Evolutionary conservation across 805 yeast genomes (phyloP).

Genomic region (Saturnispora sanitii): DNA sequence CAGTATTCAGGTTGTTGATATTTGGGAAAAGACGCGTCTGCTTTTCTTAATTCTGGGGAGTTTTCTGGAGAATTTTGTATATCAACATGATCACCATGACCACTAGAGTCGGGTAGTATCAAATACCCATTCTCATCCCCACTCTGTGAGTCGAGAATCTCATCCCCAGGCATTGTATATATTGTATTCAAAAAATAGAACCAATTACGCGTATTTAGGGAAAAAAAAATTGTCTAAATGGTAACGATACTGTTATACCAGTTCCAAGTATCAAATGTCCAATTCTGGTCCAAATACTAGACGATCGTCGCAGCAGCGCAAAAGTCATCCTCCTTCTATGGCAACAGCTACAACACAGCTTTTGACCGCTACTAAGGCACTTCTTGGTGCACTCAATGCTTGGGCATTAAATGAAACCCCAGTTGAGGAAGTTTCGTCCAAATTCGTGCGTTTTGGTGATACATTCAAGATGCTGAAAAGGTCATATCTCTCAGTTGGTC

Average conservation of each 20-base stretch:
- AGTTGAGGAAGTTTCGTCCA: conserved; percentile 79
- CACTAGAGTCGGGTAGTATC: not conserved
- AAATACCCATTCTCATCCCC: not conserved
- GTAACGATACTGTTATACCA: not conserved
- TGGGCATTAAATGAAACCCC: conserved; percentile 82
- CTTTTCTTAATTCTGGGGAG: too few species aligned
- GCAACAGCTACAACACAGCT: conserved; percentile 47
- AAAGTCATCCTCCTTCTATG: conserved; percentile 48
- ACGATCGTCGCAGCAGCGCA: conserved; percentile 6
- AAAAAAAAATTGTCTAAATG: not conserved
- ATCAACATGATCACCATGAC: not conserved
- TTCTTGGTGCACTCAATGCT: conserved; percentile 74
- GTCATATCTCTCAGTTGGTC: conserved; percentile 69
- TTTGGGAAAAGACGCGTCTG: too few species aligned
- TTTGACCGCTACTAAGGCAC: conserved; percentile 78
- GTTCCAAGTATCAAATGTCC: conserved; percentile 2
- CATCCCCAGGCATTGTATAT: not conserved
- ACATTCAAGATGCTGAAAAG: conserved; percentile 82
- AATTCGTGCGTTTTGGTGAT: conserved; percentile 86
- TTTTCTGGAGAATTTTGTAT: too few species aligned
- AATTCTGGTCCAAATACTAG: conserved; percentile 4
- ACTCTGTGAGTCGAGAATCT: conserved; percentile 8
- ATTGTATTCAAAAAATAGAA: not conserved
- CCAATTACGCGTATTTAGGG: not conserved
- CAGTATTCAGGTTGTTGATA: too few species aligned